Evolutionary conservation across 176 grass and related monocot genomes (phyloP), one percentile per base, ranked within the genome.

Genomic region (Zoysia japonica): DNA sequence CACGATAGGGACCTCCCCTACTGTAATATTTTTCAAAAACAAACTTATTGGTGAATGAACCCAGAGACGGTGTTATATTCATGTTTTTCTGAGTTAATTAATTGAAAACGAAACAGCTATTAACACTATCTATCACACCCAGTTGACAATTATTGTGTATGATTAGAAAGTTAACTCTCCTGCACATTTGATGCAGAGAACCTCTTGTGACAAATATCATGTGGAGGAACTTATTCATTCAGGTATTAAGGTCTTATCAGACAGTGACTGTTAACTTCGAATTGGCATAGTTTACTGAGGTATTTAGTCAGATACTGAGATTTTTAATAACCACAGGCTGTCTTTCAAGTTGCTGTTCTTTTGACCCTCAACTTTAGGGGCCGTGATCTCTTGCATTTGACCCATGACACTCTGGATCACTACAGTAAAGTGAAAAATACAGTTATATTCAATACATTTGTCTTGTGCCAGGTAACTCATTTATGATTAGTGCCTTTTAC

Each of bases 391-490:
- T 87, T 98, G 78, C 83, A 85, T 70, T 83, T 94, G 84, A 83
- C 68, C 45, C 78, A 93, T 69, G 80, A 94, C 71, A 78, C 77
- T 61, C 70, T 47, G 16, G 71, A 67, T 48, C 71, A 93, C 14
- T 85, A 88, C 12, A 93, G 84, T 54, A 87, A 90, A 92, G 88
- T 94, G 75, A 98, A 98, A 88, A 94, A 93, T 90, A 83, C 92
- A 41, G 88, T 98, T 84, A 90, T 98, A 65, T 98, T 98, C 53
- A 98, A 98, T 83, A 90, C 96, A 49, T 98, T 98, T 83, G 96
- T 98, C 51, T 79, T 98, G 42, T 98, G 88, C 42, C 92, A 98
- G 87, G 90, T 94, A 89, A 79, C 53, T 75, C 16, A 39, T 78
- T 35, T 70, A 48, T 8, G 42, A 56, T 37, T 50, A 67, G 41